A percentile compares a stretch with the other conserved stretches of the same genome.
Evolutionary conservation across 2,329 filamentous ascomycete species (phyloP).

Genomic region (Emergomyces orientalis): DNA sequence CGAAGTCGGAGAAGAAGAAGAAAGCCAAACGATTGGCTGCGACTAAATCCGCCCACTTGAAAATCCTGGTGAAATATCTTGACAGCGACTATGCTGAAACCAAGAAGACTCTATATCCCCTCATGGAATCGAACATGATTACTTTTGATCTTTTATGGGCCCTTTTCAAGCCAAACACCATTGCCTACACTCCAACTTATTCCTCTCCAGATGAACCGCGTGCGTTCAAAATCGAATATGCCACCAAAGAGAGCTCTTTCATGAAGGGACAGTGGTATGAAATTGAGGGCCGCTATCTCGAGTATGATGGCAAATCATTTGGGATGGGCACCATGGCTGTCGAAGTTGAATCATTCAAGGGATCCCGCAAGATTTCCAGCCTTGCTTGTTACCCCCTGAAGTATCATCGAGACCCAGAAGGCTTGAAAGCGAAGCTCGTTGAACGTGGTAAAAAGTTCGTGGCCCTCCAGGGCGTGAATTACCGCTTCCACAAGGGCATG

Average conservation of each 20-base stretch:
- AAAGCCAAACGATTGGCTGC: conserved; percentile 31
- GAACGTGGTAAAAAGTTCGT: conserved; percentile 80
- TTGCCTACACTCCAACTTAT: conserved; percentile 70
- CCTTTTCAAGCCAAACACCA: conserved; percentile 75
- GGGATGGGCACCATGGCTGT: conserved; percentile 63
- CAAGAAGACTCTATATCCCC: conserved; percentile 70
- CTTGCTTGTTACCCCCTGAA: conserved; percentile 67
- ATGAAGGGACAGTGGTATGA: conserved; percentile 66
- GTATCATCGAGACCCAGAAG: conserved; percentile 65
- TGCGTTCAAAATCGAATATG: conserved; percentile 71
- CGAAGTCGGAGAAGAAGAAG: conserved; percentile 47
- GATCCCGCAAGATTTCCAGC: conserved; percentile 71
- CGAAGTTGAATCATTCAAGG: conserved; percentile 67
- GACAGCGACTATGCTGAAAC: conserved; percentile 69
- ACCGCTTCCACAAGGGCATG: conserved; percentile 72
- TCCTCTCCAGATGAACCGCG: conserved; percentile 66
- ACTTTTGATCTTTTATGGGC: conserved; percentile 87
- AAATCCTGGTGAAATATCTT: conserved; percentile 65
- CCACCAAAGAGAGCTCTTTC: conserved; percentile 59
- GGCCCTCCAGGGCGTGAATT: conserved; percentile 69
- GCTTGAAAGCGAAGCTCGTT: conserved; percentile 57
- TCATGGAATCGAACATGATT: conserved; percentile 73
- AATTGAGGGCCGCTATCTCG: conserved; percentile 66
- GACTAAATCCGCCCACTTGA: conserved; percentile 45
- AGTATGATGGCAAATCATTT: conserved; percentile 81